A percentile compares a stretch with the other conserved stretches of the same genome.
These are phyloP conservation scores for Viola odorata DNA, from an alignment of 345 rosid genomes.

Conservation along the genomic window DNA sequence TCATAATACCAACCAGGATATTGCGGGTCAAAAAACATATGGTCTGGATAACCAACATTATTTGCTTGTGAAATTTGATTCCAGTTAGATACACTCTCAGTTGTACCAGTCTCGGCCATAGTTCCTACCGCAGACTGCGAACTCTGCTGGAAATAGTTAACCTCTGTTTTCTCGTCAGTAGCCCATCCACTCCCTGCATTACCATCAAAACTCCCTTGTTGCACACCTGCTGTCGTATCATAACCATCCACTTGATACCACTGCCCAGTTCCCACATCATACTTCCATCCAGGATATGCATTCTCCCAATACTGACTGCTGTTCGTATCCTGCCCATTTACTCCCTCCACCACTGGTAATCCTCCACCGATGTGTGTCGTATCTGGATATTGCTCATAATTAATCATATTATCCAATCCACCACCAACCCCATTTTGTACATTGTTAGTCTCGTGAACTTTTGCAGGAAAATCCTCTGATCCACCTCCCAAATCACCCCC, in stretches of 20 bases:
- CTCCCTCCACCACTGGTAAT: constrained; percentile 24
- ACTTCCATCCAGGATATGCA: constrained; percentile 89
- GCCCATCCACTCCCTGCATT: constrained; percentile 38
- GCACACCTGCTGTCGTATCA: constrained; percentile 25
- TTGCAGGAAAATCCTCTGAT: constrained; percentile 35
- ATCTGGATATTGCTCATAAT: constrained; percentile 33
- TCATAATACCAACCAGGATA: constrained; percentile 97
- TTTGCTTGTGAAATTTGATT: constrained; percentile 53
- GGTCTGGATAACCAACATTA: constrained; percentile 77
- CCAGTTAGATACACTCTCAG: constrained; percentile 55
- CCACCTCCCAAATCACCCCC: constrained; percentile 43
- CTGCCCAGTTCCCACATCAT: constrained; percentile 60
- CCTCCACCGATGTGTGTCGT: constrained; percentile 29
- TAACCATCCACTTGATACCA: constrained; percentile 72
- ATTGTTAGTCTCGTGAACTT: constrained; percentile 28
- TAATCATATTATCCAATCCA: constrained; percentile 30
- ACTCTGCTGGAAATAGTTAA: constrained; percentile 55
- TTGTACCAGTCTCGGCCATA: constrained; percentile 39
- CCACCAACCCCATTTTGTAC: constrained; percentile 17
- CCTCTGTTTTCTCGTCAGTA: constrained; percentile 44
- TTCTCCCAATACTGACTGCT: constrained; percentile 67
- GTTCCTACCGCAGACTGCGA: constrained; percentile 49
- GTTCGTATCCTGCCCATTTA: constrained; percentile 43
- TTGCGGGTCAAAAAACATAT: constrained; percentile 82
- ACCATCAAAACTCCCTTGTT: constrained; percentile 34